These are phyloP conservation scores for Xylona heveae DNA, from an alignment of 495 filamentous ascomycete genomes.

Conservation along the genomic window DNA sequence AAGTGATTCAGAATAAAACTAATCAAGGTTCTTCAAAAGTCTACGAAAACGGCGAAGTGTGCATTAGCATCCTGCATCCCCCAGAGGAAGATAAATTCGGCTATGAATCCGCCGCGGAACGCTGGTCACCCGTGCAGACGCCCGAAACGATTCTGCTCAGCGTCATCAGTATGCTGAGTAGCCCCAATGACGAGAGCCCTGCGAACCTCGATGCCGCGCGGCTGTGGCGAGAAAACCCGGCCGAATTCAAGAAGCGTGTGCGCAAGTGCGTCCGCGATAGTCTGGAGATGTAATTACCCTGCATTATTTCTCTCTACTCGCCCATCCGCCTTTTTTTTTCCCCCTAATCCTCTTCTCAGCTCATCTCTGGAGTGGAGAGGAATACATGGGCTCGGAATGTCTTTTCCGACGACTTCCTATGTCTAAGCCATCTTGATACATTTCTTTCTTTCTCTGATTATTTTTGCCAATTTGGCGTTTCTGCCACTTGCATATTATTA, in stretches of 20 bases:
- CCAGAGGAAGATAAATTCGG: slow-evolving; percentile 93
- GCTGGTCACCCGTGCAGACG: slow-evolving; percentile 93
- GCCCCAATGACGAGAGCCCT: slow-evolving; percentile 87
- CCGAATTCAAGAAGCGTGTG: slow-evolving; percentile 59
- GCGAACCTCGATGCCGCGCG: slow-evolving; percentile 86
- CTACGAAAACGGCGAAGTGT: slow-evolving; percentile 75
- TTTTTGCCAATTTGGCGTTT: too few relatives aligned
- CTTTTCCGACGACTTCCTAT: too few relatives aligned
- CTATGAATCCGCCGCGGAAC: slow-evolving; percentile 78
- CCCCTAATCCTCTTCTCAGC: too few relatives aligned
- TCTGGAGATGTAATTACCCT: slow-evolving; percentile 28
- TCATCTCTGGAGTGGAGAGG: too few relatives aligned
- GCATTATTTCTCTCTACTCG: too few relatives aligned
- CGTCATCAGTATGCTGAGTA: slow-evolving; percentile 81
- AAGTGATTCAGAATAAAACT: too few relatives aligned
- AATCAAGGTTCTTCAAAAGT: slow-evolving; percentile 25
- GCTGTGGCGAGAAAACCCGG: slow-evolving; percentile 65
- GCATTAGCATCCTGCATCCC: slow-evolving; percentile 92
- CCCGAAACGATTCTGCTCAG: slow-evolving; percentile 87
- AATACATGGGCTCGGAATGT: too few relatives aligned
- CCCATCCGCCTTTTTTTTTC: too few relatives aligned
- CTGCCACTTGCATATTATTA: too few relatives aligned
- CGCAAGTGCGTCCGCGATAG: slow-evolving; percentile 67
- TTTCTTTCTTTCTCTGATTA: too few relatives aligned
- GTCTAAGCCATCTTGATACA: too few relatives aligned